Percentiles rank a stretch among this genome's conserved stretches.
Evolutionary conservation across 164 flowering plant genomes (phyloP).

Genomic region (Liriodendron chinense): DNA sequence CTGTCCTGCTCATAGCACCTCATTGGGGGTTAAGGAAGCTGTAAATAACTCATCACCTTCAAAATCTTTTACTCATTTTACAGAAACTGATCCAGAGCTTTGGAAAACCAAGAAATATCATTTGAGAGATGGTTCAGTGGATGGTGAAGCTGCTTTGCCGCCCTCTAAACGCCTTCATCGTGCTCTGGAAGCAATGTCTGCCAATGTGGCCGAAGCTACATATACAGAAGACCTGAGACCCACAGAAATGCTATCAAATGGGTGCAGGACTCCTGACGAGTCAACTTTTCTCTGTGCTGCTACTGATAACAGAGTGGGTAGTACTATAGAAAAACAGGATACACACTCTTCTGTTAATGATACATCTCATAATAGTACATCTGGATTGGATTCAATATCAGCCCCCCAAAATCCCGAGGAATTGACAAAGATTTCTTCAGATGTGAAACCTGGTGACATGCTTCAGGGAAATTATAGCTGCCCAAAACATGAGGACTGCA

Average conservation of each 20-base stretch:
- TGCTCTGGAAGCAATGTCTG: conserved; percentile 92
- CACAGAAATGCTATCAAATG: conserved; percentile 15
- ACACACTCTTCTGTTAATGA: conserved; percentile 13
- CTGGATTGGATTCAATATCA: conserved; percentile 17
- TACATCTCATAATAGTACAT: conserved; percentile 13
- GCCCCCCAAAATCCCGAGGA: conserved; percentile 16
- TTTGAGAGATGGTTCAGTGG: conserved; percentile 42
- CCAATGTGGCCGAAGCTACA: conserved; percentile 72
- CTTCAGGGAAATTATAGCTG: conserved; percentile 9
- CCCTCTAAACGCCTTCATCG: conserved; percentile 91
- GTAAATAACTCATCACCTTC: conserved; percentile 26
- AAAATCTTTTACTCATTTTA: conserved; percentile 16
- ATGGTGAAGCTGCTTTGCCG: conserved; percentile 86
- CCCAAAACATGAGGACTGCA: conserved; percentile 9
- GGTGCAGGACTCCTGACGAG: conserved; percentile 16
- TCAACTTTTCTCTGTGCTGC: conserved; percentile 15
- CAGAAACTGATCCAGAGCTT: conserved; percentile 22
- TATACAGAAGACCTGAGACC: conserved; percentile 20
- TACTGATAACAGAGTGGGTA: conserved; percentile 14
- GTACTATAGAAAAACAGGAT: conserved; percentile 15
- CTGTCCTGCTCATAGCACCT: conserved; percentile 15
- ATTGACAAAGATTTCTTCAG: conserved; percentile 10
- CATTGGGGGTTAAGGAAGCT: conserved; percentile 23
- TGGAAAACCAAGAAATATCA: conserved; percentile 41
- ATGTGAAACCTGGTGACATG: conserved; percentile 14